phyloP scores from a whole-genome alignment of 352 stramenopile species.

The Pythium brassicae region DNA sequence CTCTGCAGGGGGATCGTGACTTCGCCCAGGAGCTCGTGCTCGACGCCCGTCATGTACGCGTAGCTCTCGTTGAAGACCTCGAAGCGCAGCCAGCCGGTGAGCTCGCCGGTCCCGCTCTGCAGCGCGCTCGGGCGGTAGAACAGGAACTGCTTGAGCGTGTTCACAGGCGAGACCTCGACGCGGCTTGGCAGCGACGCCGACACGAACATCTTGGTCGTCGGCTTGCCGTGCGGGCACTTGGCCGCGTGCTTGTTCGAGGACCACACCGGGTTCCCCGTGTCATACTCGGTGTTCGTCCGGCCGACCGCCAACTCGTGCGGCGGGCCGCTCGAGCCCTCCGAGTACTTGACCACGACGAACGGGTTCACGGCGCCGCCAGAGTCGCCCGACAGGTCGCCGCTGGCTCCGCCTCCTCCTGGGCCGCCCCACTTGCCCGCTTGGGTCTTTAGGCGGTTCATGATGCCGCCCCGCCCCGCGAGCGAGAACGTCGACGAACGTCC shows the following conservation, averaged over 20 bases:
- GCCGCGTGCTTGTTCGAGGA: constrained; percentile 58
- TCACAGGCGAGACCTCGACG: constrained; percentile 57
- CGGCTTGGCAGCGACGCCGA: constrained; percentile 51
- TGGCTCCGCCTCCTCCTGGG: constrained; percentile 20
- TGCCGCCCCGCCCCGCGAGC: constrained; percentile 32
- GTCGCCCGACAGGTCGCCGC: constrained; percentile 12
- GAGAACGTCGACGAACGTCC: constrained; percentile 48
- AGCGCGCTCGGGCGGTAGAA: constrained; percentile 52
- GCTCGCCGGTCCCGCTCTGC: constrained; percentile 22
- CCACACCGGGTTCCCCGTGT: constrained; percentile 59
- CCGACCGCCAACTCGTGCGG: constrained; percentile 55
- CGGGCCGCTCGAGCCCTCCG: constrained; percentile 39
- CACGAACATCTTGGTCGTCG: constrained; percentile 54
- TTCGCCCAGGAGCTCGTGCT: constrained; percentile 72
- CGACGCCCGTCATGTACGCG: constrained; percentile 69
- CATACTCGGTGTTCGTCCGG: constrained; percentile 86
- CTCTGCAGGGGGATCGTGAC: constrained; percentile 69
- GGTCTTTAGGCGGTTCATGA: constrained; percentile 73
- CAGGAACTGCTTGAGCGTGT: constrained; percentile 72
- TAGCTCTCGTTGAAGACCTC: constrained; percentile 78
- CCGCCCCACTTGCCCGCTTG: constrained; percentile 54
- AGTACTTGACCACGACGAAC: constrained; percentile 75
- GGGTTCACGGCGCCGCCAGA: constrained; percentile 31
- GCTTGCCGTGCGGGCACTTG: constrained; percentile 67
- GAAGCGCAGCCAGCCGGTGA: constrained; percentile 65